A percentile compares a stretch with the other conserved stretches of the same genome.
Evolutionary conservation across 257 asterid species (phyloP).

Genomic region (Coffea canephora): DNA sequence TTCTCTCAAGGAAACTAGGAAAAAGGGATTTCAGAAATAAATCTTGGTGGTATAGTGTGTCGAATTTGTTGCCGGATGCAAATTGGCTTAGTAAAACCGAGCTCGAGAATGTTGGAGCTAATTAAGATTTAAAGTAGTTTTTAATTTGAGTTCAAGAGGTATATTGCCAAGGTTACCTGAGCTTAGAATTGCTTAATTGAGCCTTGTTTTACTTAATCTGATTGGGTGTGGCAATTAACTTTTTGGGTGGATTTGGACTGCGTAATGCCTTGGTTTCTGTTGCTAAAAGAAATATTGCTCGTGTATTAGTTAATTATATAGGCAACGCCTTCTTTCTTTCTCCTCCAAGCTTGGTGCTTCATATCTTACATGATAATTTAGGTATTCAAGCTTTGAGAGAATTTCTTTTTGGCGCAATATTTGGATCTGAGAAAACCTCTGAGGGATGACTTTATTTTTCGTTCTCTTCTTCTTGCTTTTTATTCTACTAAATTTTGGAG

Average conservation of each 20-base stretch:
- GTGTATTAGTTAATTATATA: neutral
- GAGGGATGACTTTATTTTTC: neutral
- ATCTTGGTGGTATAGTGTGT: neutral
- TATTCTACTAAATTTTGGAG: neutral
- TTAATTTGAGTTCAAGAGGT: neutral
- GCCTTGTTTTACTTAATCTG: neutral
- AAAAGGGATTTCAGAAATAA: neutral
- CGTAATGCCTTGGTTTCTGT: no score
- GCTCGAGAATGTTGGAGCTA: neutral
- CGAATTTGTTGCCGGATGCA: neutral
- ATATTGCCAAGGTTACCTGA: neutral
- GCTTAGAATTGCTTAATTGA: neutral
- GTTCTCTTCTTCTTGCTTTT: neutral
- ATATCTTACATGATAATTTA: neutral
- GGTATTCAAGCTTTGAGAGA: neutral
- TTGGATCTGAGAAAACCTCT: neutral
- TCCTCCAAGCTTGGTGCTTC: neutral
- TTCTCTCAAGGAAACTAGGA: neutral
- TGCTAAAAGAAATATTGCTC: neutral
- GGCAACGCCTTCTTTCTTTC: neutral
- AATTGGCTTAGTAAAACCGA: neutral
- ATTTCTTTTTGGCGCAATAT: neutral
- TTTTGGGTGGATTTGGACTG: neutral
- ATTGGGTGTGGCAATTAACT: neutral
- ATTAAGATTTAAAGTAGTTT: neutral